Evolutionary conservation across 352 stramenopile species (phyloP).

Genomic region (Pythium pectinolyticum): DNA sequence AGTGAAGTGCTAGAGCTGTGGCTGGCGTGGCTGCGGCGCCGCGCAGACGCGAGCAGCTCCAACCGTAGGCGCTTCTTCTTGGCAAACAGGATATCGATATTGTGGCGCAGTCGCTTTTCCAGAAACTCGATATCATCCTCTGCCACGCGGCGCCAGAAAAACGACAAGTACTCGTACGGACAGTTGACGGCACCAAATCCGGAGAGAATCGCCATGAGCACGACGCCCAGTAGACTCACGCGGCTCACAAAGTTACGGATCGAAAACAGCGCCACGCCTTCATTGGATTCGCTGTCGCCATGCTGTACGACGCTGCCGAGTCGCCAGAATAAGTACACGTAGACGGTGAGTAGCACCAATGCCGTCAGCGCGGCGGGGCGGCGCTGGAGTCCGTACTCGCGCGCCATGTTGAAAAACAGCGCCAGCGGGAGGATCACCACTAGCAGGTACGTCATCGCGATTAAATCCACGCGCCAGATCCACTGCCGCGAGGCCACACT

Average conservation of each 20-base stretch:
- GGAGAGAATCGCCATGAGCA: conserved; percentile 83
- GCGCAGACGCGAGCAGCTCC: conserved; percentile 42
- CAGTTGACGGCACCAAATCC: conserved; percentile 84
- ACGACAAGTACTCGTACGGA: conserved; percentile 83
- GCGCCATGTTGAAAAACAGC: conserved; percentile 74
- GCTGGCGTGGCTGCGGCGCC: conserved; percentile 28
- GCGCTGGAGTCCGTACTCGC: conserved; percentile 50
- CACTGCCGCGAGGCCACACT: conserved; percentile 59
- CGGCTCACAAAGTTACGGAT: conserved; percentile 82
- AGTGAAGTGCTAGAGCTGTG: conserved; percentile 28
- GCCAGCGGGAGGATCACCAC: conserved; percentile 73
- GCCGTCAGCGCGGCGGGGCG: conserved; percentile 31
- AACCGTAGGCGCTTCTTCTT: conserved; percentile 79
- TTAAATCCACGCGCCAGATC: conserved; percentile 74
- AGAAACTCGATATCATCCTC: conserved; percentile 84
- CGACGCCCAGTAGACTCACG: conserved; percentile 74
- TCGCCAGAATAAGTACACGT: conserved; percentile 79
- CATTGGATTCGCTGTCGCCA: conserved; percentile 23
- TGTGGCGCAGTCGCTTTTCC: conserved; percentile 77
- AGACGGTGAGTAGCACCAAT: conserved; percentile 36
- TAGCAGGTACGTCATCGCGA: conserved; percentile 76
- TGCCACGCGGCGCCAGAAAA: conserved; percentile 75
- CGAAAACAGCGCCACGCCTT: conserved; percentile 47
- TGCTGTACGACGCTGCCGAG: conserved; percentile 57
- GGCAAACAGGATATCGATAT: conserved; percentile 76